These are phyloP conservation scores for Phlebiopsis flavidoalba DNA, from an alignment of 768 basidiomycete genomes.

Conservation along the genomic window DNA sequence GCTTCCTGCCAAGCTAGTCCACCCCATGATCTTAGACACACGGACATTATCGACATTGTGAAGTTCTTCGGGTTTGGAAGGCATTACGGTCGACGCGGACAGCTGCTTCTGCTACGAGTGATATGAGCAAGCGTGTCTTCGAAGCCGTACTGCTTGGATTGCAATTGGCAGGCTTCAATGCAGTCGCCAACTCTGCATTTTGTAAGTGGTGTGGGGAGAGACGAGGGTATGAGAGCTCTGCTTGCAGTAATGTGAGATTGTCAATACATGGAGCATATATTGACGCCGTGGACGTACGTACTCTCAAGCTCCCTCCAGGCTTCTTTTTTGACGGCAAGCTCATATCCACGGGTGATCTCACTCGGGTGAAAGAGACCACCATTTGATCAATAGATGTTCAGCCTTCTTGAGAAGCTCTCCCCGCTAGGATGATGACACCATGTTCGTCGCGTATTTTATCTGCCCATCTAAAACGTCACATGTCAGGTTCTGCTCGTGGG, in stretches of 20 bases:
- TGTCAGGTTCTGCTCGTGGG: neutral
- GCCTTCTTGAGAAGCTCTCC: conserved; percentile 93
- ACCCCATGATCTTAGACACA: conserved; percentile 99
- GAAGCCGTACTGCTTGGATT: conserved; percentile 93
- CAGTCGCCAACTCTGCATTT: conserved; percentile 61
- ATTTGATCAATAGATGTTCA: conserved; percentile 87
- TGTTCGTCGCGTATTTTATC: conserved; percentile 98
- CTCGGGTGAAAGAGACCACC: conserved; percentile 97
- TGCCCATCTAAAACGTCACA: conserved; percentile 8
- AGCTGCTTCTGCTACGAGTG: conserved; percentile 92
- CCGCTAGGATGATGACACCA: conserved; percentile 92
- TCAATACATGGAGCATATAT: neutral
- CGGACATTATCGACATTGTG: conserved; percentile 98
- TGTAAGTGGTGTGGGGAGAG: conserved; percentile 68
- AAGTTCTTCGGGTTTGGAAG: conserved; percentile 82
- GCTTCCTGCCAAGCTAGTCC: conserved; percentile 79
- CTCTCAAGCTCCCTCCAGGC: conserved; percentile 86
- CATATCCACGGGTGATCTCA: conserved; percentile 93
- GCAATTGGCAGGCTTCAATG: conserved; percentile 91
- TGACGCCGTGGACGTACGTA: conserved; percentile 47
- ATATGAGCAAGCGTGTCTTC: conserved; percentile 79
- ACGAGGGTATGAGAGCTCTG: conserved; percentile 69
- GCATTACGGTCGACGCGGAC: conserved; percentile 89
- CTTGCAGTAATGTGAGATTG: neutral
- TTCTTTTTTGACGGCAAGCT: conserved; percentile 83